These are phyloP conservation scores for Sporisorium scitamineum DNA, from an alignment of 1,284 basidiomycete genomes.

Conservation along the genomic window DNA sequence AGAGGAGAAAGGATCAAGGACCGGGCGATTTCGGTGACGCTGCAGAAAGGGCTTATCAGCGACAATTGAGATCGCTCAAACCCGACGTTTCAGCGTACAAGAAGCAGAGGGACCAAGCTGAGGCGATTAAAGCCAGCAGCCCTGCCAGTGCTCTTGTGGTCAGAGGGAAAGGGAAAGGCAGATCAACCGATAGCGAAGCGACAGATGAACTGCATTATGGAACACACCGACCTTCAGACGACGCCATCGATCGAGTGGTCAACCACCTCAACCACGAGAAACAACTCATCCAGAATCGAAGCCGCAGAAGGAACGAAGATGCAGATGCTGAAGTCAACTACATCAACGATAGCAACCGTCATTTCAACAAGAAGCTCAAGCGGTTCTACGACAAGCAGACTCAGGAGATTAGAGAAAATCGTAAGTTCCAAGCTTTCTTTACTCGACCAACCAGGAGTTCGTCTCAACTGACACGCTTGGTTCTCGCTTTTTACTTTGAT, in stretches of 20 bases:
- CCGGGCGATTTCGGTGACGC: slow-evolving; percentile 93
- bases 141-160: slow-evolving; percentile 7
- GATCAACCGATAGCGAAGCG: neutral
- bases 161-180: slow-evolving; percentile 6
- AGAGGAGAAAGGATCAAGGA: slow-evolving; percentile 81
- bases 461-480: neutral
- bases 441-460: neutral
- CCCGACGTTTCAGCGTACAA: slow-evolving; percentile 87
- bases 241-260: slow-evolving; percentile 91
- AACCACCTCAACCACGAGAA: slow-evolving; percentile 87
- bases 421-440: slow-evolving; percentile 30
- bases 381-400: slow-evolving; percentile 99
- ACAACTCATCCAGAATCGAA: slow-evolving; percentile 75
- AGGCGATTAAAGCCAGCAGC: neutral
- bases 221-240: slow-evolving; percentile 91
- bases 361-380: slow-evolving; percentile 99
- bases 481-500: neutral
- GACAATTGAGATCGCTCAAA: slow-evolving; percentile 86
- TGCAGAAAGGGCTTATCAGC: slow-evolving; percentile 88
- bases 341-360: slow-evolving; percentile 97
- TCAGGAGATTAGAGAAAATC: slow-evolving; percentile 74
- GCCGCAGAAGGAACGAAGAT: slow-evolving; percentile 87
- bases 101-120: slow-evolving; percentile 79
- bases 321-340: slow-evolving; percentile 96
- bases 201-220: slow-evolving; percentile 74